These are phyloP conservation scores for Phytopythium sindhum DNA, from an alignment of 352 stramenopile genomes.

Conservation along the genomic window DNA sequence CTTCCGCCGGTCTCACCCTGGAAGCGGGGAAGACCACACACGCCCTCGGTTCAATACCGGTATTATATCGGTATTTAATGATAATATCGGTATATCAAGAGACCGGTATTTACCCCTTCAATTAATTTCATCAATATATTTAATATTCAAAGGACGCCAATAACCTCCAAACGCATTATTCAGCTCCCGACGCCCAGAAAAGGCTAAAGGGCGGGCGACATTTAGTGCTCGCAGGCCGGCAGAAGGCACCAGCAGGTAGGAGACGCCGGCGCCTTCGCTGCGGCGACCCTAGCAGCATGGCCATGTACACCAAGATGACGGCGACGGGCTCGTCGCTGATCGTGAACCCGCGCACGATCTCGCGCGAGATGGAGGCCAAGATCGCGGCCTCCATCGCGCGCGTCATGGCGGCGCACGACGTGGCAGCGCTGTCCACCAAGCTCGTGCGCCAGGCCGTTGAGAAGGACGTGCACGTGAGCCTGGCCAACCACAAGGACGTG, in stretches of 20 bases:
- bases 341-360: constrained; percentile 72
- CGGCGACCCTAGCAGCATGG: constrained; percentile 21
- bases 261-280: too few relatives aligned
- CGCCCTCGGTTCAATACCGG: background rate
- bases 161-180: too few relatives aligned
- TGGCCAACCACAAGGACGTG: constrained; percentile 86
- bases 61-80: background rate
- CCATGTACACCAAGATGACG: constrained; percentile 83
- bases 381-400: constrained; percentile 66
- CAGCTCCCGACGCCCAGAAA: too few relatives aligned
- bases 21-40: constrained; percentile 5
- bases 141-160: too few relatives aligned
- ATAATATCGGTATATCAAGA: background rate
- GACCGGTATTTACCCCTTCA: background rate
- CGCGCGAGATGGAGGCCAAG: constrained; percentile 77
- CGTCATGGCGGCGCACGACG: constrained; percentile 65
- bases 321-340: constrained; percentile 64
- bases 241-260: too few relatives aligned
- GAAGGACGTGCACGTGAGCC: constrained; percentile 81
- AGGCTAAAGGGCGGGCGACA: too few relatives aligned
- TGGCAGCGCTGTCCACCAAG: constrained; percentile 69
- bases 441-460: constrained; percentile 81
- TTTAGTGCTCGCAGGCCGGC: too few relatives aligned
- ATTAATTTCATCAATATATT: too few relatives aligned
- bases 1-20: constrained; percentile 1